Conservation (phyloP, 2,329 filamentous ascomycete genomes). For the Beauveria medogensis region DNA sequence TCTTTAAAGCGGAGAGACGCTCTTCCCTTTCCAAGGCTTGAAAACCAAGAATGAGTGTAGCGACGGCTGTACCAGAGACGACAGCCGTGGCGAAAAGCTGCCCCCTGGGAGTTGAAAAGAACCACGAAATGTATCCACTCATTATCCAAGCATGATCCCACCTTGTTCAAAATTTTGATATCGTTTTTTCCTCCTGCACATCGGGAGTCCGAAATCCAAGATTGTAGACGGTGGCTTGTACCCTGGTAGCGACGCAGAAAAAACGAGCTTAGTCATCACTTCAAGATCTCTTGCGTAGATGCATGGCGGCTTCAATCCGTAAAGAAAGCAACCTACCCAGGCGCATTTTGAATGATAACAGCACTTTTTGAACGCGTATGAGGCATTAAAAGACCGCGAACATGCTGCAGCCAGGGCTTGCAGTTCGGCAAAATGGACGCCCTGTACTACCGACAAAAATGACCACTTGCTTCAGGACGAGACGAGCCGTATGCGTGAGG, state of each 20-base stretch:
- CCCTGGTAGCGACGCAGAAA: not conserved
- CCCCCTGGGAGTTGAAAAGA: constrained; percentile 36
- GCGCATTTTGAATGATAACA: not conserved
- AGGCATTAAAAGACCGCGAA: not conserved
- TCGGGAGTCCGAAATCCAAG: not conserved
- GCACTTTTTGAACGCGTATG: not conserved
- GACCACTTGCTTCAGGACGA: constrained; percentile 1
- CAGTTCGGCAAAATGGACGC: constrained; percentile 24
- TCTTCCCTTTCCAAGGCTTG: constrained; percentile 50
- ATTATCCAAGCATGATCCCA: constrained; percentile 21
- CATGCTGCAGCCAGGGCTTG: constrained; percentile 31
- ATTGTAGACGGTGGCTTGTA: not conserved
- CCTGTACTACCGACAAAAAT: constrained; percentile 14
- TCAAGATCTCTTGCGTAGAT: not conserved
- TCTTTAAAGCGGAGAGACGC: constrained; percentile 49
- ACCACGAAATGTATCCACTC: constrained; percentile 37
- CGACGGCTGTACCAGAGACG: constrained; percentile 52
- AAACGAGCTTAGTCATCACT: constrained; percentile 12
- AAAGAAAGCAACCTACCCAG: not conserved
- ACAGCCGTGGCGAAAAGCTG: constrained; percentile 67
- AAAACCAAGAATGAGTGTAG: constrained; percentile 52
- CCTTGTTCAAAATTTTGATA: not conserved
- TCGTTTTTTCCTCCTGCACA: not conserved
- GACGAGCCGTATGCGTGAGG: constrained; percentile 15
- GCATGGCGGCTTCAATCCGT: not conserved